phyloP scores from a whole-genome alignment of 352 stramenopile genomes.

The Phytopythium vexans region DNA sequence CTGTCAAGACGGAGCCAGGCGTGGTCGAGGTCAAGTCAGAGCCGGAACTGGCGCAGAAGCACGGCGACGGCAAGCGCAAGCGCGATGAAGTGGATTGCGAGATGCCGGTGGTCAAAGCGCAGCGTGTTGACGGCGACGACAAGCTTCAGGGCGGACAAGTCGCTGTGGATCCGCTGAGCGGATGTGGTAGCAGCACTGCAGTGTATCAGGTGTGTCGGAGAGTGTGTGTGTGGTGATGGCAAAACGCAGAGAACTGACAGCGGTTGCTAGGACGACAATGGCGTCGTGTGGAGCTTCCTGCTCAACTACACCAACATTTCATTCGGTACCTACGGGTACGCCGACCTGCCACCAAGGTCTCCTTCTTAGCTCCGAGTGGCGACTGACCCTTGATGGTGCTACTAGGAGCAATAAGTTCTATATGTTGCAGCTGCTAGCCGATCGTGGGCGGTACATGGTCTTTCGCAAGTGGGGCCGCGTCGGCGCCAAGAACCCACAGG shows the following conservation, averaged over 20 bases:
- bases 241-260: background rate
- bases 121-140: background rate
- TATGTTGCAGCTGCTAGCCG: constrained; percentile 63
- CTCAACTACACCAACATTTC: constrained; percentile 54
- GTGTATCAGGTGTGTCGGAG: constrained; percentile 21
- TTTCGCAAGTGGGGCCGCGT: constrained; percentile 75
- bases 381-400: constrained; percentile 1
- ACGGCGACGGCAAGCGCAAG: too few relatives aligned
- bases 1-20: too few relatives aligned
- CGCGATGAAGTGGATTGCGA: too few relatives aligned
- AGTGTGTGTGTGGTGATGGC: background rate
- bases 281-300: constrained; percentile 37
- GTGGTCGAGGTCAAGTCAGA: too few relatives aligned
- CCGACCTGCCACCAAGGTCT: background rate
- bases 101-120: too few relatives aligned
- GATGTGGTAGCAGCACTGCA: constrained; percentile 16
- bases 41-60: too few relatives aligned
- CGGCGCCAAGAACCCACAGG: constrained; percentile 59
- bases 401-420: constrained; percentile 80
- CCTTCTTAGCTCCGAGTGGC: background rate
- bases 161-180: constrained; percentile 27
- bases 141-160: constrained; percentile 4
- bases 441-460: constrained; percentile 34
- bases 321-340: constrained; percentile 42
- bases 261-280: constrained; percentile 19